phyloP scores from a whole-genome alignment of 352 stramenopile genomes.

The Globisporangium paroecandrum region DNA sequence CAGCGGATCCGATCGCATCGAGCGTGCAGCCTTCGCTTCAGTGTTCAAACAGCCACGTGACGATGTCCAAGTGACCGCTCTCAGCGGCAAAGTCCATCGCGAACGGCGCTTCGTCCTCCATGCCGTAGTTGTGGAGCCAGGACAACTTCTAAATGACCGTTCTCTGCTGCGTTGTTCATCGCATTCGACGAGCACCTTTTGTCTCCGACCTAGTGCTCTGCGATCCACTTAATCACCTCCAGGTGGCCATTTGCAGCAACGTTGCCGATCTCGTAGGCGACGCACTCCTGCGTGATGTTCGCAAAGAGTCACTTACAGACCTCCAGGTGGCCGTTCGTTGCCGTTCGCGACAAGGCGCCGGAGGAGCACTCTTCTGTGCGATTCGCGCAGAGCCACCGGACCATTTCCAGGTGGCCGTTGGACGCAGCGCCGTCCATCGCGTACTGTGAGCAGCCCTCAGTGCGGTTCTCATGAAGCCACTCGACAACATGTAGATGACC shows the following conservation, averaged over 20 bases:
- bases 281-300: neutral
- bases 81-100: neutral
- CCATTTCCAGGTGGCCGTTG: neutral
- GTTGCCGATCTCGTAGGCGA: neutral
- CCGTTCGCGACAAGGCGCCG: neutral
- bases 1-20: neutral
- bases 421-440: neutral
- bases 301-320: neutral
- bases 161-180: neutral
- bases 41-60: neutral
- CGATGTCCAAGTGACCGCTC: neutral
- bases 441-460: neutral
- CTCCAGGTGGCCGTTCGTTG: neutral
- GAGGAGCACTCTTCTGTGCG: neutral
- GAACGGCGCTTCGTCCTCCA: neutral
- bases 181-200: neutral
- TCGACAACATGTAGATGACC: neutral
- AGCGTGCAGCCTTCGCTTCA: neutral
- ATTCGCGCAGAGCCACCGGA: neutral
- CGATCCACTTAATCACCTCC: neutral
- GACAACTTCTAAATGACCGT: slow-evolving; percentile 22
- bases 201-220: neutral
- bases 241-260: neutral
- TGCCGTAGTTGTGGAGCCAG: slow-evolving; percentile 17
- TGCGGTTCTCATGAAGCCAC: neutral